Percentiles rank a stretch among this genome's conserved stretches.
Conservation (phyloP, 129 eudicot species). For the Flaveria robusta region DNA sequence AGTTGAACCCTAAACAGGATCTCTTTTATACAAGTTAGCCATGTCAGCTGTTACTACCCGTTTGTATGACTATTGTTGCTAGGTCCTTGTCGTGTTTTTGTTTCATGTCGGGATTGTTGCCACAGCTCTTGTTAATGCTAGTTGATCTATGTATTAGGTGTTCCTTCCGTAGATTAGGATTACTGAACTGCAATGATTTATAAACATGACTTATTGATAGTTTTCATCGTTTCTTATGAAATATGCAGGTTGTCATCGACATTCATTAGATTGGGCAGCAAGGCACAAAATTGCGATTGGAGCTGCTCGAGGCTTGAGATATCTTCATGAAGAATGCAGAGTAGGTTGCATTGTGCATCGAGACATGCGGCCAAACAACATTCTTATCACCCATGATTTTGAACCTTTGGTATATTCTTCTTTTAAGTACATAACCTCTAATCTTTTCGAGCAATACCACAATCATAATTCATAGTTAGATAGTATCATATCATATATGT, state of each 20-base stretch:
- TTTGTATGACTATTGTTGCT: no score
- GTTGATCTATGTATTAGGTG: no score
- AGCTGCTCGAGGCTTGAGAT: slow-evolving; percentile 89
- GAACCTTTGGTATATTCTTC: slow-evolving; percentile 77
- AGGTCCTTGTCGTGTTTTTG: no score
- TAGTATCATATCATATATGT: no score
- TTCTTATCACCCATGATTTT: slow-evolving; percentile 92
- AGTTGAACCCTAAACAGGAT: not conserved
- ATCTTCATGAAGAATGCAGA: slow-evolving; percentile 98
- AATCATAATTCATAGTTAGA: not conserved
- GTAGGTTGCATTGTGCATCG: slow-evolving; percentile 99
- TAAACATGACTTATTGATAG: no score
- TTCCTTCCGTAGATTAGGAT: no score
- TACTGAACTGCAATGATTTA: no score
- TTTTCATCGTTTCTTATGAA: slow-evolving; percentile 2
- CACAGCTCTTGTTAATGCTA: no score
- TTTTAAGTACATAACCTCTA: not conserved
- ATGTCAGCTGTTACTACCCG: not conserved
- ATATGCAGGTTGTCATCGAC: slow-evolving; percentile 56
- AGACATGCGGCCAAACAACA: slow-evolving; percentile 96
- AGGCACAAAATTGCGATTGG: slow-evolving; percentile 92
- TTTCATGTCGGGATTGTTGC: no score
- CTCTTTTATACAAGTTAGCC: not conserved
- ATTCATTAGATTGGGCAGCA: slow-evolving; percentile 78
- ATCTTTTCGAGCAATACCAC: not conserved